Evolutionary conservation across 2,329 filamentous ascomycete species (phyloP).

Genomic region (Talaromyces sp.): DNA sequence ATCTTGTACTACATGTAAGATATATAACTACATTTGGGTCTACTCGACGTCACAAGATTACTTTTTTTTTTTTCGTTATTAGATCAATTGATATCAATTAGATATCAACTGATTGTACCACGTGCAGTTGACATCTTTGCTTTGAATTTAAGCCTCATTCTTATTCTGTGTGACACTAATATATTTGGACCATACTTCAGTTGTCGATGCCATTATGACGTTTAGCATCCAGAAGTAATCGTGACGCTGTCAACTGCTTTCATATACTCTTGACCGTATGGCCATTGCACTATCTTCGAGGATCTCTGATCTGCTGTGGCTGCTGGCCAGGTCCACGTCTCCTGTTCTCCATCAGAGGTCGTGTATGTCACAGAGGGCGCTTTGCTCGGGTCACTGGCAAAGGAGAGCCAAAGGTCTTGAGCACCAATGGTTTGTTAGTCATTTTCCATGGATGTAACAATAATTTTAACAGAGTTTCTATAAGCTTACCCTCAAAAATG

Average conservation of each 20-base stretch:
- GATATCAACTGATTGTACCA: too few relatives aligned
- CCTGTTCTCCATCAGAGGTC: background rate
- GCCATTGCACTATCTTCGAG: background rate
- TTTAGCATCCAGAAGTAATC: background rate
- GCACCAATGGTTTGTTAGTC: background rate
- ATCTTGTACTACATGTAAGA: too few relatives aligned
- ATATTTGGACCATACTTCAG: too few relatives aligned
- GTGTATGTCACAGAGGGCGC: background rate
- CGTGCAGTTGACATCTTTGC: too few relatives aligned
- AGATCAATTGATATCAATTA: too few relatives aligned
- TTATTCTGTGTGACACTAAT: too few relatives aligned
- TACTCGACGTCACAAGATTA: too few relatives aligned
- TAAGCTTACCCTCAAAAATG: background rate
- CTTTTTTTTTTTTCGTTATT: too few relatives aligned
- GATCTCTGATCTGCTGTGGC: background rate
- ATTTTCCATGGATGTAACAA: too few relatives aligned
- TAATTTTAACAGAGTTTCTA: background rate
- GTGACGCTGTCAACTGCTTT: background rate
- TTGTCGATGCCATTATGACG: background rate
- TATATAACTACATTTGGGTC: too few relatives aligned
- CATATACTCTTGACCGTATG: background rate
- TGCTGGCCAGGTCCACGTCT: background rate
- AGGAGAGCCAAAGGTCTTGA: background rate
- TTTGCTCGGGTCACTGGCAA: background rate
- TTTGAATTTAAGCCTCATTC: too few relatives aligned